Base-by-base conservation (phyloP, 768 basidiomycete species). In the Pisolithus sp. region DNA sequence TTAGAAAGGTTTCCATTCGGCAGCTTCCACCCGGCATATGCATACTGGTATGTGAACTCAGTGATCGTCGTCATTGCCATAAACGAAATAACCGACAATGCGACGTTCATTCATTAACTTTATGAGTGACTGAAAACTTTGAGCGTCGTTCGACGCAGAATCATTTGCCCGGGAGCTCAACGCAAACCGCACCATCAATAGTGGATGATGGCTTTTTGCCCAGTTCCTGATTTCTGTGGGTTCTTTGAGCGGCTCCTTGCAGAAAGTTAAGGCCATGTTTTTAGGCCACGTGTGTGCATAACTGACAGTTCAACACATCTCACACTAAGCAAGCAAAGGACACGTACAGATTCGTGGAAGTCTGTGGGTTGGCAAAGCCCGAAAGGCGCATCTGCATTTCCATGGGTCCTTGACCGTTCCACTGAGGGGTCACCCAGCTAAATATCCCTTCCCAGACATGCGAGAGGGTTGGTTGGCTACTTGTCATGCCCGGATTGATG, bases 281-380 rank as follows among this genome's bases (percentile, higher is more conserved):
- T 56, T 50, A 1, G 85, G 84, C 84, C 83, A 86, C 0, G 71
- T 76, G 2, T 78, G 71, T 7, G 73, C 55, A 42, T 65, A 77
- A 49, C 85, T 86, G 58, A 38, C 53, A 5, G 54, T 17, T 23
- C 34, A 43, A 46, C 31, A 45, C 15, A 23, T n/a, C 30, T 30
- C 17, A n/a, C 51, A 13, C 28, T 38, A 10, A 30, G 40, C 45
- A 20, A n/a, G 21, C 21, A n/a, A 6, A 13, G 38, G 46, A 10
- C 28, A 68, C 76, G 30, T 59, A 76, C 76, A 71, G 62, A 28
- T 70, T 60, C 10, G 46, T 50, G 15, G 57, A 54, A 52, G 58
- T 68, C 9, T 57, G 61, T 15, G 65, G 49, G 44, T 42, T 8
- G 10, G 57, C 17, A 0, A 50, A 5, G 26, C 58, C 64, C 20